phyloP scores from a whole-genome alignment of 2,329 filamentous ascomycete species.

The Anisogramma anomala region DNA sequence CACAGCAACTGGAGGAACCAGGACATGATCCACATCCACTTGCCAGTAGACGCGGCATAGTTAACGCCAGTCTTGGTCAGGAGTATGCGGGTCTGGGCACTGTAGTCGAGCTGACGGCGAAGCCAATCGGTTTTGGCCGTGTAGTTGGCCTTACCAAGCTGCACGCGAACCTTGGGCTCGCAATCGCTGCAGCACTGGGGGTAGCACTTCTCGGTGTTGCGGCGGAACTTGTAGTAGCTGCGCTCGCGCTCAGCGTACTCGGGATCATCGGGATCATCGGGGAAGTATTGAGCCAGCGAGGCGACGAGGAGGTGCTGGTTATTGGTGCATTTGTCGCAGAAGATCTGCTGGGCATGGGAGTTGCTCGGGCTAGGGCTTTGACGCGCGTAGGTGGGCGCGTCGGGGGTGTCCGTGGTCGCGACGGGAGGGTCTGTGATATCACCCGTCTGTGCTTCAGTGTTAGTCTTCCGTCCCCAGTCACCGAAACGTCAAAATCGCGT shows the following conservation, averaged over 20 bases:
- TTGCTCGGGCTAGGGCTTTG: slow-evolving; percentile 28
- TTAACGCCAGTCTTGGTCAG: slow-evolving; percentile 32
- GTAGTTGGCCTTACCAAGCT: slow-evolving; percentile 62
- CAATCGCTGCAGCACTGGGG: slow-evolving; percentile 80
- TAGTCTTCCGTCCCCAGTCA: slow-evolving; percentile 6
- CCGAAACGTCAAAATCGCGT: too few species aligned
- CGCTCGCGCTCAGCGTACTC: slow-evolving; percentile 58
- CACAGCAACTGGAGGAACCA: slow-evolving; percentile 37
- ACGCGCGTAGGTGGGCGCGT: slow-evolving; percentile 35
- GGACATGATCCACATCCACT: slow-evolving; percentile 37
- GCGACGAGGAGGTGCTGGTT: slow-evolving; percentile 77
- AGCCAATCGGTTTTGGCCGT: slow-evolving; percentile 75
- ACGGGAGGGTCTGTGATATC: slow-evolving; percentile 80
- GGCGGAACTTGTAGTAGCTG: slow-evolving; percentile 58
- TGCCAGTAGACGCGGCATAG: slow-evolving; percentile 30
- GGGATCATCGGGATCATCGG: slow-evolving; percentile 51
- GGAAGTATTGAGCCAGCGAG: slow-evolving; percentile 68
- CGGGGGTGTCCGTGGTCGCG: slow-evolving; percentile 37
- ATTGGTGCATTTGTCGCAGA: slow-evolving; percentile 70
- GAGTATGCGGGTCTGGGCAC: slow-evolving; percentile 32
- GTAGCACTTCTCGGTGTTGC: slow-evolving; percentile 67
- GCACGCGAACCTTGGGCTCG: slow-evolving; percentile 58
- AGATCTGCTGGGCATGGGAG: slow-evolving; percentile 30
- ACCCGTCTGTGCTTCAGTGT: slow-evolving; percentile 49
- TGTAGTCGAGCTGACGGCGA: slow-evolving; percentile 61